phyloP scores from a whole-genome alignment of 1,139 yeast species.

The Taphrina confusa region DNA sequence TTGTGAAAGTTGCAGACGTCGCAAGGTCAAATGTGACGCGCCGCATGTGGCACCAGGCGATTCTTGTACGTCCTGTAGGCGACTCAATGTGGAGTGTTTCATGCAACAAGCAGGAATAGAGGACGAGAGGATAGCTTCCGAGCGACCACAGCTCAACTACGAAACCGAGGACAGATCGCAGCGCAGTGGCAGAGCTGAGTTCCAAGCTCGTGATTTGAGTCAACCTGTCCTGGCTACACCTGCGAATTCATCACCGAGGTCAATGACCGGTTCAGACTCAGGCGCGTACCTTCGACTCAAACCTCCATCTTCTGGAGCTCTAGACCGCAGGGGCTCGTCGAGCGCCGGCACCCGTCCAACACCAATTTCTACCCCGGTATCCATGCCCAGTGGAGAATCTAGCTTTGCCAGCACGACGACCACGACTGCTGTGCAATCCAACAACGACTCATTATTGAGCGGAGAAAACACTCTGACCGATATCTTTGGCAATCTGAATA shows the following conservation, averaged over 20 bases:
- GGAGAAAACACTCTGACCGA: conserved; percentile 28
- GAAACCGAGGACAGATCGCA: not conserved
- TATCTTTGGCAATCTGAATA: conserved; percentile 21
- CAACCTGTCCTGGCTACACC: not conserved
- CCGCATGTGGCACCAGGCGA: conserved; percentile 25
- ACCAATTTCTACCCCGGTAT: not conserved
- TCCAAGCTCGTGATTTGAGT: not conserved
- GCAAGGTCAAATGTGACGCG: conserved; percentile 25
- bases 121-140: not conserved
- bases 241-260: not conserved
- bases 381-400: not conserved
- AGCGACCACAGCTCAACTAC: not conserved
- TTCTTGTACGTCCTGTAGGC: conserved; percentile 25
- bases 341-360: not conserved
- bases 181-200: not conserved
- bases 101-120: conserved; percentile 1
- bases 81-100: conserved; percentile 28
- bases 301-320: not conserved
- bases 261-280: not conserved
- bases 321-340: conserved; percentile 6
- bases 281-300: not conserved
- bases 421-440: not conserved
- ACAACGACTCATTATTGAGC: not conserved
- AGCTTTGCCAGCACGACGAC: not conserved
- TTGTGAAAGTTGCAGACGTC: conserved; percentile 20